Conservation (phyloP, 805 yeast genomes). For the Pichia pseudocactophila region DNA sequence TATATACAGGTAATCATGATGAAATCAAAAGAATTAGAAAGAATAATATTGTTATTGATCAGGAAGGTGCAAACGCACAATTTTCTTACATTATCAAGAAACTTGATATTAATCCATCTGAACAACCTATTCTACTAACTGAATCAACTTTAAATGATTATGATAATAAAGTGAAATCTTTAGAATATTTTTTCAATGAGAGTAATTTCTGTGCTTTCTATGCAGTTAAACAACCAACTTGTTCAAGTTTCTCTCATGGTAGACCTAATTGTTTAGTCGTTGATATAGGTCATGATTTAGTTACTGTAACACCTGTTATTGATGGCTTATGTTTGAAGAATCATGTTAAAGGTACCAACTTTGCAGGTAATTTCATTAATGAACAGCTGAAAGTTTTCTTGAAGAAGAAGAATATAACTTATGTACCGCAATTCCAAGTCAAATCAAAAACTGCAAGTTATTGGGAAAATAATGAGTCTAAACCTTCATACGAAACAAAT, state of each 20-base stretch:
- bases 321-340: slow-evolving; percentile 72
- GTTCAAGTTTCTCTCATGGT: slow-evolving; percentile 82
- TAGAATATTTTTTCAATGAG: slow-evolving; percentile 64
- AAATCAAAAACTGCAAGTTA: slow-evolving; percentile 32
- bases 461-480: slow-evolving; percentile 21
- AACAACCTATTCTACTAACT: slow-evolving; percentile 72
- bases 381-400: slow-evolving; percentile 42
- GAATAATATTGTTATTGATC: slow-evolving; percentile 61
- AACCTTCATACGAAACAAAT: slow-evolving; percentile 19
- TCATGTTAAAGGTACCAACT: slow-evolving; percentile 60
- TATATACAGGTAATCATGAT: slow-evolving; percentile 36
- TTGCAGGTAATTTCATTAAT: slow-evolving; percentile 62
- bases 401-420: slow-evolving; percentile 23
- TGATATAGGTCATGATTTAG: slow-evolving; percentile 73
- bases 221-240: slow-evolving; percentile 74
- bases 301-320: slow-evolving; percentile 71
- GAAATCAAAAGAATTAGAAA: slow-evolving; percentile 50
- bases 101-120: slow-evolving; percentile 44
- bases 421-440: slow-evolving; percentile 42
- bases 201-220: slow-evolving; percentile 74
- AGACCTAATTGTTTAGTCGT: slow-evolving; percentile 81
- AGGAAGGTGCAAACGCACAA: slow-evolving; percentile 79
- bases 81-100: slow-evolving; percentile 53
- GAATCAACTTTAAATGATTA: slow-evolving; percentile 82
- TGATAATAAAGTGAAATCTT: slow-evolving; percentile 54